Evolutionary conservation across 2,329 filamentous ascomycete species (phyloP), one percentile per base, ranked within the genome.

Genomic region (Aspergillus brunneoviolaceus): DNA sequence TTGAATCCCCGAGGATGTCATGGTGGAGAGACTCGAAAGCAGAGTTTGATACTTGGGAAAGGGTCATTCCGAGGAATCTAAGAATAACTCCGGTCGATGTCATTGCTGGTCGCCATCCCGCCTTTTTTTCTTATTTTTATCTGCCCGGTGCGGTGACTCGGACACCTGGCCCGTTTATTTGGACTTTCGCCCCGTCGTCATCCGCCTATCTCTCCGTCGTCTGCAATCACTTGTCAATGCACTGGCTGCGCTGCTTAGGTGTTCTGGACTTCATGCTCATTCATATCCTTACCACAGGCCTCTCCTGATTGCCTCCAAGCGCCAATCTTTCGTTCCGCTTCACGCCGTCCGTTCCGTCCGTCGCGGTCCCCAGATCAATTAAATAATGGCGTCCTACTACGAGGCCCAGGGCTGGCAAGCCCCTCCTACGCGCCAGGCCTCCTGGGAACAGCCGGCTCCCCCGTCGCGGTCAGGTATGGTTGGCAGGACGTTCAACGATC

Each of bases 381-480:
- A 63, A 60, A 66, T 64, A 64, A 76, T 73, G 61, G 89, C 89
- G 86, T 84, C 87, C 69, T 90, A 87, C 78, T 90, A 89, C 80
- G 87, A 89, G 75, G 84, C 86, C 72, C 84, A 86, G 69, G 76
- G 79, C 72, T 89, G 87, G 85, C 81, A 86, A 63, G 83, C 84
- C 64, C 80, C 85, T 65, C 60, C 71, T 57, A 80, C 82, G 69
- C 84, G 86, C 69, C 88, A 89, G 79, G 76, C 84, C 23, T 87
- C 86, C 50, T 91, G 89, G 89, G 89, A 91, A 70, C 87, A 90
- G 72, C 87, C 87, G 66, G 84, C 84, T 60, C 88, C 88, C 63
- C 88, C 88, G 45, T 89, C 88, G 67, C 86, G 88, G 72, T 91
- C 89, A 74, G 87, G 87, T 89, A 85, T 73, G 82, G 25, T 57